Conservation (phyloP, 2,329 filamentous ascomycete species). For the Penicillium occitanis region DNA sequence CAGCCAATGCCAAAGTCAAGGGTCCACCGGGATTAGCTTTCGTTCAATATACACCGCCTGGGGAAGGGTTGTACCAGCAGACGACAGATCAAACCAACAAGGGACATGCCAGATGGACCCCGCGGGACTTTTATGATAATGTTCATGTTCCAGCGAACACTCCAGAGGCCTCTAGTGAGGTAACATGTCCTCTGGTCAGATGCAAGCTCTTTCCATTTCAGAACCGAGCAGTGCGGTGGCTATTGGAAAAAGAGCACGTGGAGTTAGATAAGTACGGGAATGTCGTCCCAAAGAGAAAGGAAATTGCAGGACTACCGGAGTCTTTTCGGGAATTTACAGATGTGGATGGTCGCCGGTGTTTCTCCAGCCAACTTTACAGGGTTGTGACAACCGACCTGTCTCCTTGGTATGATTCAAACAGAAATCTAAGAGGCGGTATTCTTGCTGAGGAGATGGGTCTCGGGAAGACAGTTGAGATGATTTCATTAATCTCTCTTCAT, state of each 20-base stretch:
- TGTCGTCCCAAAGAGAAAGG: slow-evolving; percentile 25
- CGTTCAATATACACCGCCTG: slow-evolving; percentile 32
- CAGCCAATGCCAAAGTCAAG: slow-evolving; percentile 23
- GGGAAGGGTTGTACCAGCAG: slow-evolving; percentile 22
- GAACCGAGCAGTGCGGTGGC: slow-evolving; percentile 48
- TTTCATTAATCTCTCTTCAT: slow-evolving; percentile 47
- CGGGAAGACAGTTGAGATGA: slow-evolving; percentile 53
- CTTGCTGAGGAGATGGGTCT: slow-evolving; percentile 54
- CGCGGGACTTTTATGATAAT: slow-evolving; percentile 49
- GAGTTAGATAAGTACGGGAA: slow-evolving; percentile 35
- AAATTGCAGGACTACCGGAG: slow-evolving; percentile 30
- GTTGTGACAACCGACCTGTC: slow-evolving; percentile 39
- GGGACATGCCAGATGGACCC: slow-evolving; percentile 30
- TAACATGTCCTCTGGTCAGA: slow-evolving; percentile 37
- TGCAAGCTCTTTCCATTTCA: slow-evolving; percentile 52
- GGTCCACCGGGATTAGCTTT: slow-evolving; percentile 27
- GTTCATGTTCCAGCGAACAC: slow-evolving; percentile 46
- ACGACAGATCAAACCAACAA: not conserved
- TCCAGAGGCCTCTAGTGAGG: slow-evolving; percentile 32
- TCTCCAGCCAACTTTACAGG: slow-evolving; percentile 45
- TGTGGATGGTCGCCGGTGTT: slow-evolving; percentile 40
- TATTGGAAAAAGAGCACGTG: slow-evolving; percentile 46
- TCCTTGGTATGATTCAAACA: slow-evolving; percentile 33
- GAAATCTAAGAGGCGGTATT: slow-evolving; percentile 44
- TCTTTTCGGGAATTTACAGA: slow-evolving; percentile 42